Conservation (phyloP, 106 monocot species). For the Narthecium ossifragum region DNA sequence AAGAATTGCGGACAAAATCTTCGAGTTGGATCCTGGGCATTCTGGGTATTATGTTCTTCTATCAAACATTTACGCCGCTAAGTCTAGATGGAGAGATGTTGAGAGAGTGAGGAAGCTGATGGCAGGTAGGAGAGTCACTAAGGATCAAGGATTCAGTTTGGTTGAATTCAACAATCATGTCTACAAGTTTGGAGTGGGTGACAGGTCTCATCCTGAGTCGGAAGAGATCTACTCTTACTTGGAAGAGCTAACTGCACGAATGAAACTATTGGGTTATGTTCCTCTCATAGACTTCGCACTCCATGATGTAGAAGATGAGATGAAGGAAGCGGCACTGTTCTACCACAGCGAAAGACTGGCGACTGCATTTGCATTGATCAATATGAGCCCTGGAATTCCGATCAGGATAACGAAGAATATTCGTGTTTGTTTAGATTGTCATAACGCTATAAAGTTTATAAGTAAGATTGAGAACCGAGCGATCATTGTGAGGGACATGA, state of each 20-base stretch:
- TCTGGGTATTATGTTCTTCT: slow-evolving; percentile 69
- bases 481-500: slow-evolving; percentile 40
- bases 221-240: slow-evolving; percentile 34
- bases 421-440: slow-evolving; percentile 41
- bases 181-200: slow-evolving; percentile 42
- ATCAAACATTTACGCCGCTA: slow-evolving; percentile 67
- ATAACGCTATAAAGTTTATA: slow-evolving; percentile 44
- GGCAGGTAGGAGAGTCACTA: slow-evolving; percentile 30
- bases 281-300: slow-evolving; percentile 39
- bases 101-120: slow-evolving; percentile 50
- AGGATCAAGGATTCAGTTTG: slow-evolving; percentile 48
- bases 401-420: slow-evolving; percentile 45
- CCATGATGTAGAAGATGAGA: slow-evolving; percentile 66
- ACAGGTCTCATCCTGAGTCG: slow-evolving; percentile 44
- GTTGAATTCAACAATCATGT: slow-evolving; percentile 42
- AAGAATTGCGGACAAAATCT: slow-evolving; percentile 35
- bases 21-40: slow-evolving; percentile 23
- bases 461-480: slow-evolving; percentile 15
- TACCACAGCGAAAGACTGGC: slow-evolving; percentile 67
- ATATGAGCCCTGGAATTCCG: slow-evolving; percentile 10
- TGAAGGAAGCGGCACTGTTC: slow-evolving; percentile 41
- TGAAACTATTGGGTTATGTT: slow-evolving; percentile 55
- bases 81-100: slow-evolving; percentile 62
- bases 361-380: slow-evolving; percentile 56
- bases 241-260: slow-evolving; percentile 12